Evolutionary conservation across 2,329 filamentous ascomycete species (phyloP).

Genomic region (Davidsoniella eucalypti): DNA sequence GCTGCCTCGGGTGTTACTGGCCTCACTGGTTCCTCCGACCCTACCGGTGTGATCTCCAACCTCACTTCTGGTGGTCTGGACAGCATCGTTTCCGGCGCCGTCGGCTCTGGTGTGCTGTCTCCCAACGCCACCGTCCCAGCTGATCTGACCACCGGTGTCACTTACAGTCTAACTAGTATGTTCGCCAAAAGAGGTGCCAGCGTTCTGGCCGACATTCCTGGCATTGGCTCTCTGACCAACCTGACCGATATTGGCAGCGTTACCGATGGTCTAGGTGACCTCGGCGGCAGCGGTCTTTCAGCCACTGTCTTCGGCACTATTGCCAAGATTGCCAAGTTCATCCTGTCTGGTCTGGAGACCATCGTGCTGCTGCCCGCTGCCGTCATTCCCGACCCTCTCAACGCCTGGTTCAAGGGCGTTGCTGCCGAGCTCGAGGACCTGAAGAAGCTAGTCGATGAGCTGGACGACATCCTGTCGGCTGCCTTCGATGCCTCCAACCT

Average conservation of each 20-base stretch:
- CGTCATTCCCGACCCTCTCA: conserved; percentile 1
- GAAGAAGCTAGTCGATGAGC: not conserved
- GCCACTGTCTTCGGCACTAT: not conserved
- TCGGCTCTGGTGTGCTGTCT: not conserved
- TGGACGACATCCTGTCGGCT: not conserved
- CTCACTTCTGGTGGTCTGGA: not conserved
- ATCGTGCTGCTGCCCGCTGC: not conserved
- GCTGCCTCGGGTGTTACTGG: not conserved
- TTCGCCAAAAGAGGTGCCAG: not conserved
- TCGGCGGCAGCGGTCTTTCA: not conserved
- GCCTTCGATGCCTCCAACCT: not conserved
- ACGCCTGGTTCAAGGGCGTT: conserved; percentile 3
- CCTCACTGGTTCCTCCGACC: not conserved
- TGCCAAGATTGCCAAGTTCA: conserved; percentile 3
- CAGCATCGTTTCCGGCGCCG: not conserved
- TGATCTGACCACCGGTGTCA: not conserved
- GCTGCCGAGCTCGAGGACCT: not conserved
- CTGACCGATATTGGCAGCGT: not conserved
- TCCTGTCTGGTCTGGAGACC: not conserved
- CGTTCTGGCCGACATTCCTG: not conserved
- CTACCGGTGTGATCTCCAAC: not conserved
- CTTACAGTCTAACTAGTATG: not conserved
- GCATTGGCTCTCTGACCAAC: not conserved
- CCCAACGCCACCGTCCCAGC: not conserved
- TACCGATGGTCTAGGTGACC: not conserved